Conservation (phyloP, 306 rosid genomes). For the Hippophae gyantsensis region DNA sequence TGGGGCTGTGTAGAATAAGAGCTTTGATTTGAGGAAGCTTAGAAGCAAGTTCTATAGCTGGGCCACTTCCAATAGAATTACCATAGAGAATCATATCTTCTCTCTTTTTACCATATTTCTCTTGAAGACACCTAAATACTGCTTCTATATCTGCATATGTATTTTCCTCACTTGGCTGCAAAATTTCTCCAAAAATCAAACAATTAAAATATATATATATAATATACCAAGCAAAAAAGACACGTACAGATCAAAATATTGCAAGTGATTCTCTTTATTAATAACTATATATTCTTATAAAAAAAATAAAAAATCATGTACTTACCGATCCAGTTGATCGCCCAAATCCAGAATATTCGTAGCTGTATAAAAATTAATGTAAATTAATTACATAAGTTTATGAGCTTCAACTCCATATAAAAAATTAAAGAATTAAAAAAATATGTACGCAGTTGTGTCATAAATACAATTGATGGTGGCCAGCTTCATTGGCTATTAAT, state of each 20-base stretch:
- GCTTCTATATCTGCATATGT: conserved; percentile 95
- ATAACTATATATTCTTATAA: neutral
- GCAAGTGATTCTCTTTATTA: too few species aligned
- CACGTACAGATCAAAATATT: too few species aligned
- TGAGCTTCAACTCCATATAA: conserved; percentile 13
- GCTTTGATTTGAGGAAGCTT: conserved; percentile 75
- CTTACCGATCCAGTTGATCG: conserved; percentile 92
- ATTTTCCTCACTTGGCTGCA: conserved; percentile 94
- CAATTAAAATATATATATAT: conserved; percentile 21
- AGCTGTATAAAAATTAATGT: conserved; percentile 44
- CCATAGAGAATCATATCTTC: conserved; percentile 85
- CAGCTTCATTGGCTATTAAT: too few species aligned
- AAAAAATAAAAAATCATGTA: conserved; percentile 13
- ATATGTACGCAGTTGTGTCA: too few species aligned
- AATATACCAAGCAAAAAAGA: conserved; percentile 1
- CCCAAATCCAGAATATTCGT: conserved; percentile 90
- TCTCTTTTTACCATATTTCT: conserved; percentile 71
- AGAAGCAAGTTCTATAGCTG: conserved; percentile 82
- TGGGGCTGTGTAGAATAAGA: conserved; percentile 85
- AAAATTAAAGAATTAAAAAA: neutral
- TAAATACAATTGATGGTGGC: too few species aligned
- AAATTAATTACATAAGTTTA: too few species aligned
- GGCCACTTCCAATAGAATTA: conserved; percentile 96
- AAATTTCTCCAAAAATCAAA: conserved; percentile 17
- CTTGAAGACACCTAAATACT: conserved; percentile 80